Evolutionary conservation across 2,329 filamentous ascomycete genomes (phyloP).

Genomic region (Coniosporium tulheliwenetii): DNA sequence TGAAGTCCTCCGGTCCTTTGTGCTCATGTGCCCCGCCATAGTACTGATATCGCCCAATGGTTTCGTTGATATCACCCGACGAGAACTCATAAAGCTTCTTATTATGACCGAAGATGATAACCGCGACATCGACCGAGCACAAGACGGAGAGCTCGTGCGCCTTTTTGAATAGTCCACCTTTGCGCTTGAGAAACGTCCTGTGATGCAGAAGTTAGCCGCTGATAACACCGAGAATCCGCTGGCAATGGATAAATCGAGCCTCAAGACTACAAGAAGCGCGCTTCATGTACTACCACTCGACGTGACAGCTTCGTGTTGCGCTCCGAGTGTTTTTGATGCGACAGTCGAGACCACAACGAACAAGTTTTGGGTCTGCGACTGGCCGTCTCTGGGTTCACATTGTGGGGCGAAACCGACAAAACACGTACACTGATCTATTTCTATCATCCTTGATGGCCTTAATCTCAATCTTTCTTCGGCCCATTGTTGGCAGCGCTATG

Average conservation of each 20-base stretch:
- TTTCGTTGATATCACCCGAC: slow-evolving; percentile 81
- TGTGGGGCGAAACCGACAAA: slow-evolving; percentile 2
- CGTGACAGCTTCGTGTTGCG: no score
- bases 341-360: no score
- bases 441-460: slow-evolving; percentile 98
- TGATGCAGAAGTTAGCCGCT: neutral
- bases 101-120: slow-evolving; percentile 97
- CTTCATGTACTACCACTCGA: no score
- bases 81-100: slow-evolving; percentile 99
- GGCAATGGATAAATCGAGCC: neutral
- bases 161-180: slow-evolving; percentile 98
- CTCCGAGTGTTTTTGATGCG: no score
- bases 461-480: slow-evolving; percentile 98
- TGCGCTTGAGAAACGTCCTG: slow-evolving; percentile 96
- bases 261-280: no score
- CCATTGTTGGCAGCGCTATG: slow-evolving; percentile 43
- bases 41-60: slow-evolving; percentile 77
- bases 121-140: slow-evolving; percentile 94
- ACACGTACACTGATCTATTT: slow-evolving; percentile 85
- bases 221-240: neutral
- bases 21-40: slow-evolving; percentile 90
- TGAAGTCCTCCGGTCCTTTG: slow-evolving; percentile 88
- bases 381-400: neutral
- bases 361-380: neutral
- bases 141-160: slow-evolving; percentile 95